These are phyloP conservation scores for Fusarium sp. DNA, from an alignment of 2,329 filamentous ascomycete species.

Conservation along the genomic window DNA sequence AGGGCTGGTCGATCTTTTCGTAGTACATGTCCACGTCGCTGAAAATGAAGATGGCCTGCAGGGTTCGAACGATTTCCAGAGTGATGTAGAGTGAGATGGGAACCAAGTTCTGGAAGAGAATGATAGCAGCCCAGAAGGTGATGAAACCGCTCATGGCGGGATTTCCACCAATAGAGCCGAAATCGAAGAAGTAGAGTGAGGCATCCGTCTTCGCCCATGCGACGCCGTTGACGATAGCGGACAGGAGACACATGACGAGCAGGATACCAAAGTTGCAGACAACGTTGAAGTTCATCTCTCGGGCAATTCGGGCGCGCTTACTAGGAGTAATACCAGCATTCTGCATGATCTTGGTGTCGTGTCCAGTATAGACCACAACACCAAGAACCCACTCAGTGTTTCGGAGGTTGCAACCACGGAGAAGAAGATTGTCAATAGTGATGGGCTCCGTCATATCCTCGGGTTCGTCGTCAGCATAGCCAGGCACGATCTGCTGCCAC, in stretches of 20 bases:
- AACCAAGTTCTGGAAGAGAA: conserved; percentile 98
- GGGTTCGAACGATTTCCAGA: conserved; percentile 91
- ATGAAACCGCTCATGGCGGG: conserved; percentile 89
- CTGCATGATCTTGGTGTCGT: conserved; percentile 99
- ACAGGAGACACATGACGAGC: conserved; percentile 87
- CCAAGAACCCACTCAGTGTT: conserved; percentile 98
- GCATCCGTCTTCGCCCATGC: conserved; percentile 82
- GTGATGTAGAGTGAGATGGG: conserved; percentile 98
- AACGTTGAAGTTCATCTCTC: conserved; percentile 97
- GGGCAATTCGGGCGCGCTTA: conserved; percentile 90
- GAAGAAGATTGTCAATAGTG: conserved; percentile 92
- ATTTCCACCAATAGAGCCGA: conserved; percentile 80
- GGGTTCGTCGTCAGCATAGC: conserved; percentile 70
- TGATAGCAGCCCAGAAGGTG: conserved; percentile 95
- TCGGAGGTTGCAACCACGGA: conserved; percentile 91
- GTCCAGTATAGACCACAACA: conserved; percentile 92
- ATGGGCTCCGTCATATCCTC: conserved; percentile 92
- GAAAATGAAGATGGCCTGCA: conserved; percentile 97
- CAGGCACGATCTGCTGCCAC: conserved; percentile 81
- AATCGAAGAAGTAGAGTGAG: conserved; percentile 86
- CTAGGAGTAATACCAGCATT: conserved; percentile 95
- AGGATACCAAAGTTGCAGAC: conserved; percentile 95
- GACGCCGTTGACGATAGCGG: conserved; percentile 86
- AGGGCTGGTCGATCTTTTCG: conserved; percentile 91
- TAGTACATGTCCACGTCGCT: conserved; percentile 98